These are phyloP conservation scores for Lanzia echinophila DNA, from an alignment of 2,329 filamentous ascomycete species.

Conservation along the genomic window DNA sequence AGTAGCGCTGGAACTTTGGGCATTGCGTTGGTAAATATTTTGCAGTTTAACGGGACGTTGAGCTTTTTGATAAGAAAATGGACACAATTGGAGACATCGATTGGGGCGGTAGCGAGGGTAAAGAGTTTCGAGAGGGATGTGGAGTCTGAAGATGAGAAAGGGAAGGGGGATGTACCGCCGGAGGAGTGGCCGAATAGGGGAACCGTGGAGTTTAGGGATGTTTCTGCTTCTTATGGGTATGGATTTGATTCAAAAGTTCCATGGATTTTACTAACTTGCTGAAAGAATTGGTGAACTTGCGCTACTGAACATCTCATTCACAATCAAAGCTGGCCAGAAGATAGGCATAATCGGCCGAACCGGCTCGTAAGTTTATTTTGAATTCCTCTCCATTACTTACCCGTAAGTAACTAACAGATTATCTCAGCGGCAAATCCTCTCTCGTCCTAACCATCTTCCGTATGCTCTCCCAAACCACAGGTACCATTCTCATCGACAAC, in stretches of 20 bases:
- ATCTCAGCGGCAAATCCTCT: slow-evolving; percentile 38
- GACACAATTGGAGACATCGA: slow-evolving; percentile 51
- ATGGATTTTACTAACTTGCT: not conserved
- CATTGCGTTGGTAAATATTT: slow-evolving; percentile 16
- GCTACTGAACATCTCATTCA: slow-evolving; percentile 31
- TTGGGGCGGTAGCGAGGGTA: slow-evolving; percentile 50
- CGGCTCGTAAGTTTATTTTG: slow-evolving; percentile 18
- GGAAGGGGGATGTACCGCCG: slow-evolving; percentile 8
- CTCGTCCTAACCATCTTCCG: slow-evolving; percentile 43
- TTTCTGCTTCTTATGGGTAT: slow-evolving; percentile 22
- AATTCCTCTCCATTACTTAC: not conserved
- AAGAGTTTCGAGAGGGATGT: slow-evolving; percentile 43
- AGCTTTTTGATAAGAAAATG: slow-evolving; percentile 33
- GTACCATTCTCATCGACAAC: slow-evolving; percentile 37
- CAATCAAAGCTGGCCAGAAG: slow-evolving; percentile 45
- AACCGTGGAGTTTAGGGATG: slow-evolving; percentile 17
- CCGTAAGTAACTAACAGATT: not conserved
- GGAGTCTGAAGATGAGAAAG: slow-evolving; percentile 32
- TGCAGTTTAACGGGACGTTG: slow-evolving; percentile 17
- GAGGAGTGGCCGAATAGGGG: slow-evolving; percentile 19
- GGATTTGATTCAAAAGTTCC: not conserved
- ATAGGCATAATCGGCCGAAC: slow-evolving; percentile 42
- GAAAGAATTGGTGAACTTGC: slow-evolving; percentile 17
- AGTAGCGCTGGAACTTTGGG: slow-evolving; percentile 18
- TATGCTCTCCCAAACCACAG: slow-evolving; percentile 74